These are phyloP conservation scores for Debaryomyces hansenii DNA, from an alignment of 805 yeast species.

Conservation along the genomic window DNA sequence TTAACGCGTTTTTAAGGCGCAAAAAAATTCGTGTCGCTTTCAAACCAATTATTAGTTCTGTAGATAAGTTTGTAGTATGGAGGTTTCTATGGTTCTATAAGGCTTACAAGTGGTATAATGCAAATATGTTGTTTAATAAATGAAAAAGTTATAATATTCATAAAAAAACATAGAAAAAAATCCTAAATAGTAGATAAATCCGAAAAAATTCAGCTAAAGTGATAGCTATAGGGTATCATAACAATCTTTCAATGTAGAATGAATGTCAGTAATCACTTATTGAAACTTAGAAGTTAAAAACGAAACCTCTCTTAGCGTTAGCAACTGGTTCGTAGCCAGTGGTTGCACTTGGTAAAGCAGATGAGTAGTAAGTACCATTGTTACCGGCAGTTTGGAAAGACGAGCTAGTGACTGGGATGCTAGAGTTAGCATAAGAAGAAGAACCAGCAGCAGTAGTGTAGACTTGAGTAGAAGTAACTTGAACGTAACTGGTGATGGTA, in stretches of 20 bases:
- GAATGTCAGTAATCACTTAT: background rate
- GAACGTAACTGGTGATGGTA: constrained; percentile 18
- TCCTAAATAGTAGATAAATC: background rate
- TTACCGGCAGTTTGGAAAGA: constrained; percentile 4
- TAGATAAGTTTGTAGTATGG: no score
- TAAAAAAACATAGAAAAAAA: background rate
- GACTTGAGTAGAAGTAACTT: constrained; percentile 14
- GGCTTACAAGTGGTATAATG: no score
- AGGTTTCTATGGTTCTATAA: background rate
- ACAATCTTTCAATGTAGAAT: background rate
- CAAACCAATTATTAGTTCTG: no score
- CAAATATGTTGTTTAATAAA: background rate
- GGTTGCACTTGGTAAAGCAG: constrained; percentile 10
- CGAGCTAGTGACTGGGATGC: constrained; percentile 1
- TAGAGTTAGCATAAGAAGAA: constrained; percentile 4
- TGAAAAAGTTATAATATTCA: background rate
- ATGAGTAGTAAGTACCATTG: constrained; percentile 14
- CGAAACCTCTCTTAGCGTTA: constrained; percentile 5
- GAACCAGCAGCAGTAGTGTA: constrained; percentile 13
- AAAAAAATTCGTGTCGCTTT: background rate
- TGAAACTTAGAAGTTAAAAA: constrained; percentile 6
- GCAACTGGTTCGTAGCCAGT: constrained; percentile 3
- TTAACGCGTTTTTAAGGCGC: background rate
- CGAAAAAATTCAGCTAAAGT: background rate
- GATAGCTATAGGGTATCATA: background rate